Evolutionary conservation across 2,329 filamentous ascomycete species (phyloP), one percentile per base, ranked within the genome.

Genomic region (Apiospora phragmitis): DNA sequence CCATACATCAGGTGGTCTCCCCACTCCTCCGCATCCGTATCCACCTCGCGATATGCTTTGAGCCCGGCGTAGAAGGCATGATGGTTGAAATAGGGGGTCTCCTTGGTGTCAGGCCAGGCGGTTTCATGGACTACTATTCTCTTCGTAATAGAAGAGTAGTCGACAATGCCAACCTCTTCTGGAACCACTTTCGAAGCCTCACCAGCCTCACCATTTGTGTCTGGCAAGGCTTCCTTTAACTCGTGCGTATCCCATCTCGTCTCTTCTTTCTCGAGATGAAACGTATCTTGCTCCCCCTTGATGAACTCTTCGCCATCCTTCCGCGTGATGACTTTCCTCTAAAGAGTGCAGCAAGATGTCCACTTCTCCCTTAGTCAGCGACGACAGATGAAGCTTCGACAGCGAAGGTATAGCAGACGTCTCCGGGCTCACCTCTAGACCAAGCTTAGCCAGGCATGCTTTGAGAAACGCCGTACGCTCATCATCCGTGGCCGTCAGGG

Each of bases 61-160:
- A 98, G 85, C 71, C 92, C 92, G 5, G 89, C 85, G 79, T 92
- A 98, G 80, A 91, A 98, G 1, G 91, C 85, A 70, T 91, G 84
- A 77, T 98, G 94, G 76, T 97, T 93, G 82, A 98, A 98, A 75
- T 91, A 91, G 0, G 95, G 94, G 0, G 94, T 97, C 68, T 92
- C 87, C 76, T 93, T 92, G 4, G 86, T 85, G 7, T 89, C 85
- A 0, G 95, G 95, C 73, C 91, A 88, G 1, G 83, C 82, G 4
- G 86, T 84, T 49, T 94, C 90, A 75, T 98, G 93, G 0, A 92
- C 84, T 6, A 95, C 84, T 29, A 99, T 86, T 21, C 85, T 88
- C 81, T 97, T 97, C 67, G 91, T 82, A 38, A 95, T 83, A 51
- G 89, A 86, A 75, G 90, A 89, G 84, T 95, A 95, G 79, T 97